Evolutionary conservation across 1,139 yeast genomes (phyloP).

Genomic region (Chernovozyma sophiae-reginae): DNA sequence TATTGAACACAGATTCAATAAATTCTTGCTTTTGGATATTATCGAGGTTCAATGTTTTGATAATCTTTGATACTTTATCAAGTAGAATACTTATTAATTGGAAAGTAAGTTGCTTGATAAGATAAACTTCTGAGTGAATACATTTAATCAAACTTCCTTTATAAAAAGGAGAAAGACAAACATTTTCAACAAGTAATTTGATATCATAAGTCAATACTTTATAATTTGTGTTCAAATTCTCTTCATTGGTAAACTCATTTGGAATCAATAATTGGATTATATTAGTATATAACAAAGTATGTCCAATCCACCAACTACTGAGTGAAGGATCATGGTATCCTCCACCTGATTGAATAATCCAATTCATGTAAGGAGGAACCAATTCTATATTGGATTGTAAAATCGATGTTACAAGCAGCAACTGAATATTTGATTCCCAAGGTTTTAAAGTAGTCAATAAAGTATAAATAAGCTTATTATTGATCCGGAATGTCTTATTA

Average conservation of each 20-base stretch:
- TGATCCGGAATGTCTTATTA: conserved; percentile 49
- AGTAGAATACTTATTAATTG: conserved; percentile 57
- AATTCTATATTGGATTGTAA: conserved; percentile 62
- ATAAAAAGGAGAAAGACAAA: conserved; percentile 67
- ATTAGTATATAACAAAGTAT: conserved; percentile 57
- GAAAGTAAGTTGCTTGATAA: conserved; percentile 63
- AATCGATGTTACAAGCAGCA: conserved; percentile 51
- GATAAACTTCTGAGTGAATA: conserved; percentile 45
- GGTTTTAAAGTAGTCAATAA: conserved; percentile 69
- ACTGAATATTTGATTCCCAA: conserved; percentile 68
- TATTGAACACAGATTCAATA: conserved; percentile 24
- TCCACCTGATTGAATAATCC: conserved; percentile 49
- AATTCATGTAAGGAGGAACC: conserved; percentile 64
- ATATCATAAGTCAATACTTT: conserved; percentile 10
- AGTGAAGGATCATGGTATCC: conserved; percentile 68
- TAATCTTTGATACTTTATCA: conserved; percentile 44
- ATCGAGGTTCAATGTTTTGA: conserved; percentile 27
- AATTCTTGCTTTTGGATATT: conserved; percentile 26
- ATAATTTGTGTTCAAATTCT: conserved; percentile 10
- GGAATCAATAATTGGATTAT: conserved; percentile 49
- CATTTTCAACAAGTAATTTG: conserved; percentile 42
- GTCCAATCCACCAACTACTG: conserved; percentile 80
- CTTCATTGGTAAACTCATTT: conserved; percentile 6
- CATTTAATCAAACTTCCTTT: conserved; percentile 56
- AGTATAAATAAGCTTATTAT: conserved; percentile 65